phyloP scores from a whole-genome alignment of 78 protist species.

The Chrysochromulina parva region DNA sequence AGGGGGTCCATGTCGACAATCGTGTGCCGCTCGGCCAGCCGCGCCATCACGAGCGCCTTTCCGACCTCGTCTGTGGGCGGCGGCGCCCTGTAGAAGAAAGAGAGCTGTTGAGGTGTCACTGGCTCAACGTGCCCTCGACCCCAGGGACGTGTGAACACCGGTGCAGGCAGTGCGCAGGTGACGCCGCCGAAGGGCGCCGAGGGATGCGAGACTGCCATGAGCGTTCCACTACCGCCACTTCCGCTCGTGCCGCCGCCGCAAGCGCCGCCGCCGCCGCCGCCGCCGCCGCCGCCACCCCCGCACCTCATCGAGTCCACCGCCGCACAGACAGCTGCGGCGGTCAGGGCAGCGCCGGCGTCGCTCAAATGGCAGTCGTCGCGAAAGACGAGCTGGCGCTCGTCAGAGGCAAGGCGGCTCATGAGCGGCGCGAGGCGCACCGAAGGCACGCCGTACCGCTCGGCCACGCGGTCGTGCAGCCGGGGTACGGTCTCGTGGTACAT shows the following conservation, averaged over 20 bases:
- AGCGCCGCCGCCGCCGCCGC: too few species aligned
- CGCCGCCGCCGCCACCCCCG: too few species aligned
- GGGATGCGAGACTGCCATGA: not conserved
- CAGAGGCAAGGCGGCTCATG: not conserved
- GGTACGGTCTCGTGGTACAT: not conserved
- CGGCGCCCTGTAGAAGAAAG: not conserved
- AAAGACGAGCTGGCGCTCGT: not conserved
- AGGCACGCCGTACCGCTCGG: not conserved
- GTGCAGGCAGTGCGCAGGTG: not conserved
- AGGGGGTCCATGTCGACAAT: not conserved
- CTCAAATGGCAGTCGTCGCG: conserved; percentile 6
- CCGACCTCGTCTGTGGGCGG: not conserved
- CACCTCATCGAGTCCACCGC: too few species aligned
- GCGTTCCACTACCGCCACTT: not conserved
- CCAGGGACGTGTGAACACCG: not conserved
- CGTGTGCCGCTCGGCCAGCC: not conserved
- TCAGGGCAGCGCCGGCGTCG: not conserved
- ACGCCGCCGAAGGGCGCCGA: not conserved
- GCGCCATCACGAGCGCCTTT: not conserved
- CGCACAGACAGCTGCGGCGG: not conserved
- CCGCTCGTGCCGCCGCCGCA: too few species aligned
- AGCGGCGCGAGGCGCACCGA: not conserved
- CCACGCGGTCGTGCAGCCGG: not conserved
- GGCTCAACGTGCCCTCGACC: not conserved
- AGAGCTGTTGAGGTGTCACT: not conserved